phyloP scores from a whole-genome alignment of 1,284 basidiomycete species.

The Schizopora paradoxa region DNA sequence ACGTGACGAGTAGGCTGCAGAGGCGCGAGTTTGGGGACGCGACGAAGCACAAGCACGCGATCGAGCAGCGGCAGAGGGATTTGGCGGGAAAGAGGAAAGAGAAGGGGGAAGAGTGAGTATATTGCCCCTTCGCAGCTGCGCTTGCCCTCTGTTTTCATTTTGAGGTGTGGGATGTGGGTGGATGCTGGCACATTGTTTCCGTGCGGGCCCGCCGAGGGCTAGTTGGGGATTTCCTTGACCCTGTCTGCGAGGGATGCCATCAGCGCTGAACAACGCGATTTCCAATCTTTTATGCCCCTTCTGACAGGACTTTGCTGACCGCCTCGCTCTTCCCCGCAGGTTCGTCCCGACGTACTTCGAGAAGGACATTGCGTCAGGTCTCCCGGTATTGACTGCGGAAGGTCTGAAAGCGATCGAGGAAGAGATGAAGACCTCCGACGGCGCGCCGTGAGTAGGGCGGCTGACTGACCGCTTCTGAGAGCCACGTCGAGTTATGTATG shows the following conservation, averaged over 20 bases:
- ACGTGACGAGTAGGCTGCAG: constrained; percentile 72
- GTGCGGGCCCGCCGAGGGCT: too few relatives aligned
- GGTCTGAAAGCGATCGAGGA: constrained; percentile 68
- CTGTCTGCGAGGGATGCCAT: too few relatives aligned
- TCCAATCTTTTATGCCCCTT: constrained; percentile 2
- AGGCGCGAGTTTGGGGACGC: constrained; percentile 88
- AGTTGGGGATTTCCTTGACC: too few relatives aligned
- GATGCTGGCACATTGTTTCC: too few relatives aligned
- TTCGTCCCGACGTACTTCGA: constrained; percentile 83
- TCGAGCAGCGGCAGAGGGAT: constrained; percentile 90
- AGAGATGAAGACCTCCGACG: constrained; percentile 41
- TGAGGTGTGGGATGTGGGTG: neutral
- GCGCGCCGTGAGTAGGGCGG: constrained; percentile 3
- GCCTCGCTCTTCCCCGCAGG: constrained; percentile 36
- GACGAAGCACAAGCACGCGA: constrained; percentile 79
- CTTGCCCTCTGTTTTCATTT: neutral
- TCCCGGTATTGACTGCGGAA: constrained; percentile 65
- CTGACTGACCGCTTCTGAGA: too few relatives aligned
- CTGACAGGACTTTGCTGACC: constrained; percentile 16
- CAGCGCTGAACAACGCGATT: too few relatives aligned
- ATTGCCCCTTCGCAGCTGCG: constrained; percentile 4
- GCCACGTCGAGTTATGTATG: too few relatives aligned
- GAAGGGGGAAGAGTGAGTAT: constrained; percentile 69
- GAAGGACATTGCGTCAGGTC: constrained; percentile 65
- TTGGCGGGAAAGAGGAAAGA: constrained; percentile 78